phyloP scores from a whole-genome alignment of 1,139 yeast species.

The Yamadazyma friedrichii region DNA sequence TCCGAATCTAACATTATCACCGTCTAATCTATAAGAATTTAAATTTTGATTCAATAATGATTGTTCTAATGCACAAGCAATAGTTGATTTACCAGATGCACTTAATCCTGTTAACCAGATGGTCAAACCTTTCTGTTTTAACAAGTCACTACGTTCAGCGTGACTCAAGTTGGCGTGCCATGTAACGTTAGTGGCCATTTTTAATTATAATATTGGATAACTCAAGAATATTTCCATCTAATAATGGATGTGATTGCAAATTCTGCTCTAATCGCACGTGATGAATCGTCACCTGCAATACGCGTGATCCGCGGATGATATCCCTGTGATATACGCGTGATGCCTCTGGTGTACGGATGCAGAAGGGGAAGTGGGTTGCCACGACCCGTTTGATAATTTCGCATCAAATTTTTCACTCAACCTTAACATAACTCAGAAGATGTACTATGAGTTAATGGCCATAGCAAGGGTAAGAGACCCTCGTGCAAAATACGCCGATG shows the following conservation, averaged over 20 bases:
- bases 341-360: background rate
- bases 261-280: constrained; percentile 10
- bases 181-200: constrained; percentile 91
- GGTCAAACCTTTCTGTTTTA: constrained; percentile 85
- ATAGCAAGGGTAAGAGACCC: constrained; percentile 78
- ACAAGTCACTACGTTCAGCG: constrained; percentile 67
- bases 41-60: constrained; percentile 64
- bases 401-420: constrained; percentile 1
- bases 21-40: constrained; percentile 85
- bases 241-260: background rate
- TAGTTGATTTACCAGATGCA: constrained; percentile 93
- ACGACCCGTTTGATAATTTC: background rate
- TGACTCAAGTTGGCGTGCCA: constrained; percentile 93
- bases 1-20: constrained; percentile 93
- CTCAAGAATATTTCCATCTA: background rate
- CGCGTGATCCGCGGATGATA: too few species aligned
- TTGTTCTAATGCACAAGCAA: constrained; percentile 93
- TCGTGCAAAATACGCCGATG: constrained; percentile 55
- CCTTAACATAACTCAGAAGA: constrained; percentile 20
- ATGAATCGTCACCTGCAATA: too few species aligned
- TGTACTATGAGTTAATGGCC: constrained; percentile 91
- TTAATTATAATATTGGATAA: constrained; percentile 3
- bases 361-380: background rate
- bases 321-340: background rate
- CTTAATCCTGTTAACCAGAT: constrained; percentile 94